Conservation (phyloP, 805 yeast species). For the Allodekkera sacchari region DNA sequence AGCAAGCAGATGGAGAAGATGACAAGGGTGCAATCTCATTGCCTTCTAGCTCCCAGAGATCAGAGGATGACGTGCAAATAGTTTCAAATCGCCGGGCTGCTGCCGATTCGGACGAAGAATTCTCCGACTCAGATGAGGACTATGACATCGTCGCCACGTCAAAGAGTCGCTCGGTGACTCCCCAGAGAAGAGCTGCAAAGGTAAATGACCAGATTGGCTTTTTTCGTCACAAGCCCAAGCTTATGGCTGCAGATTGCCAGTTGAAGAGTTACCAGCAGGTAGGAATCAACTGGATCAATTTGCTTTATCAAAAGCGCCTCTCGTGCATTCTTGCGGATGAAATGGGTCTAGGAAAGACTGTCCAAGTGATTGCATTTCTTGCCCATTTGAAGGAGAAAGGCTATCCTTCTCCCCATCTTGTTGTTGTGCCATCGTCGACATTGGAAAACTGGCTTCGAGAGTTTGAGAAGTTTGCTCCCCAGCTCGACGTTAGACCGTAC, state of each 20-base stretch:
- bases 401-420: constrained; percentile 73
- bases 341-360: constrained; percentile 97
- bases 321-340: constrained; percentile 97
- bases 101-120: constrained; percentile 27
- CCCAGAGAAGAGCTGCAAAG: background rate
- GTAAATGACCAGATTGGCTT: constrained; percentile 25
- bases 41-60: constrained; percentile 61
- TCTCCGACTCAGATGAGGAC: constrained; percentile 19
- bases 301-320: constrained; percentile 67
- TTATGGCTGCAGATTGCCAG: constrained; percentile 53
- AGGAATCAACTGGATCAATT: constrained; percentile 89
- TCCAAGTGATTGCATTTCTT: constrained; percentile 89
- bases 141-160: background rate
- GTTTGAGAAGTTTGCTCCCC: constrained; percentile 81
- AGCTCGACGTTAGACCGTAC: constrained; percentile 77
- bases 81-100: constrained; percentile 29
- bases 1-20: constrained; percentile 23
- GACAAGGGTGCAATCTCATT: constrained; percentile 26
- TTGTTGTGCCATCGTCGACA: constrained; percentile 95
- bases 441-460: constrained; percentile 97
- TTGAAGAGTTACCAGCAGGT: constrained; percentile 90
- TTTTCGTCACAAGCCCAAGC: constrained; percentile 63
- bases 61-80: constrained; percentile 1
- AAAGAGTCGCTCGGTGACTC: background rate
- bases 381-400: constrained; percentile 67